These are phyloP conservation scores for Fusarium guadeloupense DNA, from an alignment of 2,329 filamentous ascomycete genomes.

Conservation along the genomic window DNA sequence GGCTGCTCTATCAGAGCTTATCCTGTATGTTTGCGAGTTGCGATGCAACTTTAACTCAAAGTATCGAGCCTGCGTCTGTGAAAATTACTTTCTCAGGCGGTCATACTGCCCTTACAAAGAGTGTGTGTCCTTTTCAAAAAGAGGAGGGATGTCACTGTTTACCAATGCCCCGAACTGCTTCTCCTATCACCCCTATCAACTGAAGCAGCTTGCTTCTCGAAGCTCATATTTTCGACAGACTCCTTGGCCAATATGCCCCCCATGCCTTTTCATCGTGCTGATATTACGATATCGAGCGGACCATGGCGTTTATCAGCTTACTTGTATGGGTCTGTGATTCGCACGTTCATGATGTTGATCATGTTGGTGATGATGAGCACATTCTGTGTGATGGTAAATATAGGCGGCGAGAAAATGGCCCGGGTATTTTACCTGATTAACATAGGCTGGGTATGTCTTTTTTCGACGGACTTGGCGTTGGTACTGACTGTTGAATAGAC, in stretches of 20 bases:
- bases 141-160: neutral
- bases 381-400: conserved; percentile 8
- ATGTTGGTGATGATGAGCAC: conserved; percentile 16
- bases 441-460: conserved; percentile 9
- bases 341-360: conserved; percentile 5
- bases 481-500: neutral
- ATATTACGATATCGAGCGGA: neutral
- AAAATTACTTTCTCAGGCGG: neutral
- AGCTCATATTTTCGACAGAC: neutral
- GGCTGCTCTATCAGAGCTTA: neutral
- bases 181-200: neutral
- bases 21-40: neutral
- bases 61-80: neutral
- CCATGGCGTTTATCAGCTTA: conserved; percentile 17
- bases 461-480: neutral
- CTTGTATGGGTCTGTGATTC: conserved; percentile 8
- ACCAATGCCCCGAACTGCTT: neutral
- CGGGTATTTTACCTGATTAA: neutral
- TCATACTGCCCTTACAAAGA: neutral
- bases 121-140: neutral
- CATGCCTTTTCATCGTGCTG: neutral
- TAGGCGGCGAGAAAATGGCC: conserved; percentile 4
- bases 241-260: neutral
- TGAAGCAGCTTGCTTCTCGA: neutral
- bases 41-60: neutral